Base-by-base conservation (phyloP, 768 basidiomycete genomes). In the Agaricus sinodeliciosus region DNA sequence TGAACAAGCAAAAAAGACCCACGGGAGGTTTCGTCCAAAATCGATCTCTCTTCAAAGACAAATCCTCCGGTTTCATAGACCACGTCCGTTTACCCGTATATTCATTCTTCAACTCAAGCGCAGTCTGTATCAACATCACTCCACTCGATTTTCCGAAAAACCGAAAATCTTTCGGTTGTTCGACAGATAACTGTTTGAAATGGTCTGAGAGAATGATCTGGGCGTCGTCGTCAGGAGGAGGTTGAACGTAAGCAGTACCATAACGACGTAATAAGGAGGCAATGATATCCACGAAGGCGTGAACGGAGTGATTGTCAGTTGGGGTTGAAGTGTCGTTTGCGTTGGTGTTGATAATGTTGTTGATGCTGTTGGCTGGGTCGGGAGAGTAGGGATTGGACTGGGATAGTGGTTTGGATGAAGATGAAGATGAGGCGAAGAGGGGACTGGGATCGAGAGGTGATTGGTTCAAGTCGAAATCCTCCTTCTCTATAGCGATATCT, bases 111-210 rank as follows among this genome's bases (percentile, higher is more conserved):
- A 84, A 66, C 55, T 81, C 78, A 11, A 84, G 70, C 2, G 82
- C 83, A 4, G 72, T 72, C 41, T 72, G 72, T 27, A 82, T 67
- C 13, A 82, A 71, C 72, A 79, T 76, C 0, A 75, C 72, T 9
- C 77, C 76, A 58, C 79, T 80, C 9, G 76, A 77, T 56, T 81
- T 80, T 0, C 81, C 80, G 54, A 79, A 78, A 58, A 81, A 82
- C 9, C 74, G 66, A 28, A 70, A 65, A 4, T 75, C 70, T 4
- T 56, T 55, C 0, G 70, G 65, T 19, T 71, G 65, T 19, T 71
- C 66, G 6, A 76, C 53, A 0, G 63, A 49, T 43, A 76, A 49
- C 13, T 59, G 54, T 51, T 64, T 68, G 11, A 77, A 51, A 26
- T 70, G 66, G 27, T 75, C 72, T 1, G 66, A 63, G 3, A 76